Conservation (phyloP, 1,139 yeast species). For the Nakaseomyces kungkrabaensis region DNA sequence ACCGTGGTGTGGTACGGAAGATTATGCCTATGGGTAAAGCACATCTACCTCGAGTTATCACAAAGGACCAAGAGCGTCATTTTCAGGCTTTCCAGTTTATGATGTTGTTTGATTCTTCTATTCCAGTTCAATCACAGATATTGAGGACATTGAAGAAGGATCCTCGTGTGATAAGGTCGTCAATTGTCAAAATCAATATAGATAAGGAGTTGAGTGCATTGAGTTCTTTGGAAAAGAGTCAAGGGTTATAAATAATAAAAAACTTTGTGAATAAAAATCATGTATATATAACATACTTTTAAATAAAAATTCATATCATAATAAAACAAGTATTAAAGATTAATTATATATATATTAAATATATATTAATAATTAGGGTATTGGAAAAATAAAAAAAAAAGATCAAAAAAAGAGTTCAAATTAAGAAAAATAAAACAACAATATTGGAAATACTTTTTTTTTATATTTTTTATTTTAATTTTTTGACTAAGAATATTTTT, state of each 20-base stretch:
- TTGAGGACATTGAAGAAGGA: constrained; percentile 72
- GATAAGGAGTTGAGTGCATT: constrained; percentile 43
- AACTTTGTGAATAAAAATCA: too few relatives aligned
- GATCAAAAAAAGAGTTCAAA: too few relatives aligned
- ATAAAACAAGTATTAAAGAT: constrained; percentile 3
- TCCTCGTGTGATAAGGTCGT: constrained; percentile 81
- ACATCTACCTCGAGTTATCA: constrained; percentile 69
- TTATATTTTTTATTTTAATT: not conserved
- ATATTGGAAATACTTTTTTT: not conserved
- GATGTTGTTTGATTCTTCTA: constrained; percentile 77
- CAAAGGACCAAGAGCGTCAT: constrained; percentile 81
- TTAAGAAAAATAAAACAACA: too few relatives aligned
- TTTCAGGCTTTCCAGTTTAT: constrained; percentile 84
- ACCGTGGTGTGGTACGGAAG: constrained; percentile 86
- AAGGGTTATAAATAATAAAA: not conserved
- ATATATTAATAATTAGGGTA: not conserved
- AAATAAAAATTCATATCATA: too few relatives aligned
- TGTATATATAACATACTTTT: not conserved
- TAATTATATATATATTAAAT: constrained; percentile 6
- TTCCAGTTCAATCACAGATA: constrained; percentile 79
- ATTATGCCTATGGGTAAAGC: constrained; percentile 71
- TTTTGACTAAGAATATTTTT: not conserved
- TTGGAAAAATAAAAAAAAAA: too few relatives aligned
- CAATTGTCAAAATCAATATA: constrained; percentile 60
- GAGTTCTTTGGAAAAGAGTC: constrained; percentile 39